Conservation (phyloP, 768 basidiomycete genomes). For the Tricholoma sp. region DNA sequence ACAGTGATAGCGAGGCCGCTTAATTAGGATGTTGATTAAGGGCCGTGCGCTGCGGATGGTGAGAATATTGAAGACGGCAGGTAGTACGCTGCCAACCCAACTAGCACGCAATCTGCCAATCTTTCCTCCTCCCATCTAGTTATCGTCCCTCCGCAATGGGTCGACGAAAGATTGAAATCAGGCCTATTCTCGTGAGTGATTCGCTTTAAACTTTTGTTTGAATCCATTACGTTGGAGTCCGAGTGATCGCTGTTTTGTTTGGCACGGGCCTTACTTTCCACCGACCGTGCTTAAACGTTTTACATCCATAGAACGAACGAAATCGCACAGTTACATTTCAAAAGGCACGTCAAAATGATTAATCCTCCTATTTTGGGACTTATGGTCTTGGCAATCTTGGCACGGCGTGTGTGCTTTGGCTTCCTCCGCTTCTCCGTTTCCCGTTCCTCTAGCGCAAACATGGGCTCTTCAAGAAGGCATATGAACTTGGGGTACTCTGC, state of each 20-base stretch:
- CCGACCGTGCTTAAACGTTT: neutral
- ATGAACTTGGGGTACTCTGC: constrained; percentile 13
- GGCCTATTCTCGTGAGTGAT: constrained; percentile 9
- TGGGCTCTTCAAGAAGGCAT: constrained; percentile 14
- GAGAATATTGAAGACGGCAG: neutral
- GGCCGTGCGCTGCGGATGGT: neutral
- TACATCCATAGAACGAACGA: constrained; percentile 10
- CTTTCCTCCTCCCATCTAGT: neutral
- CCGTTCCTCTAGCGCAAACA: constrained; percentile 8
- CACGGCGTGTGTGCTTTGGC: neutral
- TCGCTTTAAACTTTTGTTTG: neutral
- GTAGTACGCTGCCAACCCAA: neutral
- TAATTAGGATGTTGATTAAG: too few relatives aligned
- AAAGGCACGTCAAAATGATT: constrained; percentile 4
- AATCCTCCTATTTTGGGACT: neutral
- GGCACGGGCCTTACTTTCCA: neutral
- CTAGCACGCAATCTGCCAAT: neutral
- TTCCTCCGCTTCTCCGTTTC: neutral
- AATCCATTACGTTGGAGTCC: neutral
- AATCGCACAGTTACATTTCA: constrained; percentile 13
- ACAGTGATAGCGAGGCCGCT: too few relatives aligned
- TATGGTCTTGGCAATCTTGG: constrained; percentile 8
- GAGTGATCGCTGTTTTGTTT: too few relatives aligned
- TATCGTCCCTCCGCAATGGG: constrained; percentile 13
- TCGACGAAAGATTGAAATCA: constrained; percentile 14